These are phyloP conservation scores for Hibiscus syriacus DNA, from an alignment of 345 rosid genomes.

Conservation along the genomic window DNA sequence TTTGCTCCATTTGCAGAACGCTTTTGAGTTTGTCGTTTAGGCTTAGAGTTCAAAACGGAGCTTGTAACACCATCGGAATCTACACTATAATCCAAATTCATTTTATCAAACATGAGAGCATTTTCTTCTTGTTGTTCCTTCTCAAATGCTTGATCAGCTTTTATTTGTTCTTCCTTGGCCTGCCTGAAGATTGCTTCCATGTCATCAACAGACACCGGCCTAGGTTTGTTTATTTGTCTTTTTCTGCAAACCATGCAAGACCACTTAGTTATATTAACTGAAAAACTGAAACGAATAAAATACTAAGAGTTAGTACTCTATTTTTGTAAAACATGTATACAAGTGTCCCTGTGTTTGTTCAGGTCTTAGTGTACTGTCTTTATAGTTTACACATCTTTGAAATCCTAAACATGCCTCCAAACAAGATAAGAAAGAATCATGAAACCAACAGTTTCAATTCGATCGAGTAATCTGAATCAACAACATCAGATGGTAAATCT, in stretches of 20 bases:
- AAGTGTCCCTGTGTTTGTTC: neutral
- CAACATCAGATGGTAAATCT: neutral
- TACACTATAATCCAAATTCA: slow-evolving; percentile 17
- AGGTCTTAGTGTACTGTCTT: neutral
- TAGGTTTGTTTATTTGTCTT: slow-evolving; percentile 69
- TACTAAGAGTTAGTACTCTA: neutral
- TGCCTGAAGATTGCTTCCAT: slow-evolving; percentile 62
- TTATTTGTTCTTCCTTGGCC: slow-evolving; percentile 74
- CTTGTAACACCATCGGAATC: slow-evolving; percentile 21
- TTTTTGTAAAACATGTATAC: too few species aligned
- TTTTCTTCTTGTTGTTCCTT: slow-evolving; percentile 36
- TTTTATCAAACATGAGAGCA: slow-evolving; percentile 20
- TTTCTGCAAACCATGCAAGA: slow-evolving; percentile 31
- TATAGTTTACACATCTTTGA: neutral
- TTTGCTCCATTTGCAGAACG: slow-evolving; percentile 18
- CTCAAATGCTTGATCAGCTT: slow-evolving; percentile 52
- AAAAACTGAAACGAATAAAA: neutral
- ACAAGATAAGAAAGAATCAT: neutral
- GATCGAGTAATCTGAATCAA: neutral
- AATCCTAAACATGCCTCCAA: neutral
- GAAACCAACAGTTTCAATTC: neutral
- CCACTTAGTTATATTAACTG: neutral
- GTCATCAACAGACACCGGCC: slow-evolving; percentile 59
- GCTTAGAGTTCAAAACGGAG: slow-evolving; percentile 27
- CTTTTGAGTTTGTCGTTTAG: slow-evolving; percentile 28